Conservation (phyloP, 1,139 yeast species). For the Nakaseomyces bracarensis region DNA sequence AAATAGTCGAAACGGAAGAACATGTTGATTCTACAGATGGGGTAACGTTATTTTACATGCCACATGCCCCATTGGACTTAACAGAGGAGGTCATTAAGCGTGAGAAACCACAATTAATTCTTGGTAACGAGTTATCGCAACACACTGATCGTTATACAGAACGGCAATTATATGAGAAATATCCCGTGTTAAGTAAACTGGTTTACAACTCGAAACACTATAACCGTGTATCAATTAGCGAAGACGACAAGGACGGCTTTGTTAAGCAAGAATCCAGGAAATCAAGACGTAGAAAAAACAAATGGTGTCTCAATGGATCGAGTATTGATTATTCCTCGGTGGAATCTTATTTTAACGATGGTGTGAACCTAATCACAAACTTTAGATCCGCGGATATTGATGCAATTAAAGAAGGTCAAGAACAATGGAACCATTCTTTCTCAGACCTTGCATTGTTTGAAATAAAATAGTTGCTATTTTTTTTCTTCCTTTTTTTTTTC, state of each 20-base stretch:
- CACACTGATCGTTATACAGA: slow-evolving; percentile 48
- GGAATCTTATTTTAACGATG: slow-evolving; percentile 33
- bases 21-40: slow-evolving; percentile 12
- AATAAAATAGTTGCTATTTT: slow-evolving; percentile 10
- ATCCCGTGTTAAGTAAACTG: slow-evolving; percentile 38
- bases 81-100: slow-evolving; percentile 39
- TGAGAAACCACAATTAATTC: slow-evolving; percentile 34
- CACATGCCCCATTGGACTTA: slow-evolving; percentile 64
- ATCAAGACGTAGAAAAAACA: slow-evolving; percentile 30
- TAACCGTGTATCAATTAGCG: slow-evolving; percentile 1
- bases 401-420: neutral
- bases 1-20: slow-evolving; percentile 19
- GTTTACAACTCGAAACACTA: slow-evolving; percentile 28
- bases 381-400: slow-evolving; percentile 13
- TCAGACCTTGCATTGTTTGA: slow-evolving; percentile 45
- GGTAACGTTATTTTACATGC: slow-evolving; percentile 46
- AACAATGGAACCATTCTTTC: slow-evolving; percentile 44
- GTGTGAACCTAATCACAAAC: slow-evolving; percentile 17
- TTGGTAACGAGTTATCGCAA: slow-evolving; percentile 44
- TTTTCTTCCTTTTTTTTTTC: too few relatives aligned
- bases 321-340: slow-evolving; percentile 35
- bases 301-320: slow-evolving; percentile 31
- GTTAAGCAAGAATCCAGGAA: slow-evolving; percentile 24
- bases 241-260: slow-evolving; percentile 23
- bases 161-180: slow-evolving; percentile 36